These are phyloP conservation scores for Trichoderma atrobrunneum DNA, from an alignment of 2,329 filamentous ascomycete genomes.

Conservation along the genomic window DNA sequence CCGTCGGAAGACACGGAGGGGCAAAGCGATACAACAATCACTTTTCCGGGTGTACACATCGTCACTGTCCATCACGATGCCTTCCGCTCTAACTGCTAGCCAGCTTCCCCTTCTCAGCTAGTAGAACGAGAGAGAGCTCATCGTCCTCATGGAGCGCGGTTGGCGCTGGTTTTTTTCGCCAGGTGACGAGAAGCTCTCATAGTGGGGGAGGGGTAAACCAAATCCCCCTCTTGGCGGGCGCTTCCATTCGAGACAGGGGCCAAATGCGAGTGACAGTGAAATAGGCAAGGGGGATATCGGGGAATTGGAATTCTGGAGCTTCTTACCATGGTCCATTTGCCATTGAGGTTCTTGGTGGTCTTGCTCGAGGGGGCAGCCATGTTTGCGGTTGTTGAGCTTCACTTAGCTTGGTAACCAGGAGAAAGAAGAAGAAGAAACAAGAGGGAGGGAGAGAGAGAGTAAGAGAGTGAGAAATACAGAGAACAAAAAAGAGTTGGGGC, in stretches of 20 bases:
- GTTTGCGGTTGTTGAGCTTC: slow-evolving; percentile 26
- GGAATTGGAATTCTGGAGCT: neutral
- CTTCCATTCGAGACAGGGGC: neutral
- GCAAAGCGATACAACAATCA: neutral
- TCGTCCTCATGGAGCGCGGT: slow-evolving; percentile 8
- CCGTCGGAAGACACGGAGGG: neutral
- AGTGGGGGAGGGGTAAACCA: slow-evolving; percentile 8
- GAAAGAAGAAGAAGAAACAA: neutral
- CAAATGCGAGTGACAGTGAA: neutral
- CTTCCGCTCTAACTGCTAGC: neutral
- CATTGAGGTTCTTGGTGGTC: slow-evolving; percentile 65
- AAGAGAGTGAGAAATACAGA: neutral
- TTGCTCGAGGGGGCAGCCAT: slow-evolving; percentile 72
- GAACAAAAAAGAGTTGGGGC: neutral
- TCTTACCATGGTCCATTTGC: slow-evolving; percentile 67
- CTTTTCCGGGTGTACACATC: neutral
- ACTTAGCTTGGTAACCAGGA: neutral
- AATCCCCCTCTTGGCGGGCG: neutral
- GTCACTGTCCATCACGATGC: neutral
- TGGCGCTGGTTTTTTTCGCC: neutral
- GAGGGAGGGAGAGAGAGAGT: neutral
- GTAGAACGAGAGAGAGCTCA: neutral
- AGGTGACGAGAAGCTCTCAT: neutral
- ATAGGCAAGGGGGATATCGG: neutral
- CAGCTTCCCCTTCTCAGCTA: neutral